Evolutionary conservation across 257 asterid species (phyloP).

Genomic region (Lycium ferocissimum): DNA sequence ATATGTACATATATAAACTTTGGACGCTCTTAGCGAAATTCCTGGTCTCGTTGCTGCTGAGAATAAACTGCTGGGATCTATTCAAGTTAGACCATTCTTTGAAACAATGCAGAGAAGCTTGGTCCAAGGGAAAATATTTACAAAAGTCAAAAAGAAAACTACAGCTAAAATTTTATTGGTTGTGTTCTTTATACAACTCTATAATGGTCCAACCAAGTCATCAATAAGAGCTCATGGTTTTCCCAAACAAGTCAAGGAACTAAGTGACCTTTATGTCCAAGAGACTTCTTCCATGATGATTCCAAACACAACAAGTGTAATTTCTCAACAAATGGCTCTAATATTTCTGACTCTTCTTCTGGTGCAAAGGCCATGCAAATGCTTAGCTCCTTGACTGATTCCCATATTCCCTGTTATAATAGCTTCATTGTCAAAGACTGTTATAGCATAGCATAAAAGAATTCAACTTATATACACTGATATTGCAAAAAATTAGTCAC

Average conservation of each 20-base stretch:
- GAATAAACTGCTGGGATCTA: too few relatives aligned
- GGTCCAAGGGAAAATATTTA: not conserved
- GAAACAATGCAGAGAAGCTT: not conserved
- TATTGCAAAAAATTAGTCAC: not conserved
- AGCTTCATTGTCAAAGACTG: too few relatives aligned
- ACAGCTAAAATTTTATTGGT: not conserved
- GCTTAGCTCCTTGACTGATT: conserved; percentile 90
- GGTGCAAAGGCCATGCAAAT: conserved; percentile 96
- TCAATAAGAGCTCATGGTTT: too few relatives aligned
- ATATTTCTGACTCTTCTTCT: conserved; percentile 73
- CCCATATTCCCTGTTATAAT: conserved; percentile 63
- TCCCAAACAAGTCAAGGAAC: conserved; percentile 46
- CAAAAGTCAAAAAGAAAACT: not conserved
- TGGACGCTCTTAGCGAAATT: too few relatives aligned
- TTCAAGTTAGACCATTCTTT: not conserved
- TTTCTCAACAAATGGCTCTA: conserved; percentile 81
- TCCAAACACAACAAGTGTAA: conserved; percentile 72
- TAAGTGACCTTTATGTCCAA: conserved; percentile 57
- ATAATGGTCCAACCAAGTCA: not conserved
- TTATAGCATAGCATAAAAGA: too few relatives aligned
- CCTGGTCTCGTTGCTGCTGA: too few relatives aligned
- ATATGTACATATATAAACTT: too few relatives aligned
- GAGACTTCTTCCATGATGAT: conserved; percentile 63
- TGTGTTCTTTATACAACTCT: not conserved
- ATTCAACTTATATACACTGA: too few relatives aligned